These are phyloP conservation scores for Cnidoscolus chayamansa DNA, from an alignment of 441 rosid genomes.

Conservation along the genomic window DNA sequence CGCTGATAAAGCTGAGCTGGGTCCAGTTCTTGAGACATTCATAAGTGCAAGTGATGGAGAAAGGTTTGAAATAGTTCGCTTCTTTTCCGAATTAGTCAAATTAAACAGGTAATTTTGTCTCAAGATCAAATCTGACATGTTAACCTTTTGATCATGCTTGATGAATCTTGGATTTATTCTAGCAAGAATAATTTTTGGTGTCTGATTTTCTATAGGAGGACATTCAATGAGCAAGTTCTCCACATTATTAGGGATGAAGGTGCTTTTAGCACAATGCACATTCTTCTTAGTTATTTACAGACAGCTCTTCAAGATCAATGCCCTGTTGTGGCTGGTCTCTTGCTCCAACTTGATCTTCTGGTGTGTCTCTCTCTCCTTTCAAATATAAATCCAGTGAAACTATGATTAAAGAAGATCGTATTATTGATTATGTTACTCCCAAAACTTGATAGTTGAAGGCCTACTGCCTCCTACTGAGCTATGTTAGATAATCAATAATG, in stretches of 20 bases:
- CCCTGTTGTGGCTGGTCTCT: conserved; percentile 64
- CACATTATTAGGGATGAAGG: conserved; percentile 57
- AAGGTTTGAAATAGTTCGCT: conserved; percentile 47
- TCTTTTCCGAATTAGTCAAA: conserved; percentile 56
- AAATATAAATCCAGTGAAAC: not conserved
- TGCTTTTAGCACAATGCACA: conserved; percentile 62
- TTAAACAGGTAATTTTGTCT: conserved; percentile 46
- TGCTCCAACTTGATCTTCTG: conserved; percentile 76
- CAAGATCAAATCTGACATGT: not conserved
- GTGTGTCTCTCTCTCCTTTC: conserved; percentile 29
- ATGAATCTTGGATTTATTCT: not conserved
- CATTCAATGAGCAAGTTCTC: conserved; percentile 54
- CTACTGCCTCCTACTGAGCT: not conserved
- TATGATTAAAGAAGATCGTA: not conserved
- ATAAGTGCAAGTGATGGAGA: conserved; percentile 38
- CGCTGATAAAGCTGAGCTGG: conserved; percentile 54
- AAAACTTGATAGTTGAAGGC: not conserved
- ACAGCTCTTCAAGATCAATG: conserved; percentile 49
- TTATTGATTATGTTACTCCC: not conserved
- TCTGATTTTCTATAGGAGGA: conserved; percentile 41
- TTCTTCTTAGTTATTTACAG: conserved; percentile 53
- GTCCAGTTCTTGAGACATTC: conserved; percentile 57
- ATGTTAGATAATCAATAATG: conserved; percentile 5
- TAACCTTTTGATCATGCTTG: not conserved
- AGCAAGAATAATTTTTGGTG: not conserved